Percentiles rank a stretch among this genome's conserved stretches.
These are phyloP conservation scores for Didymosphaeria variabile DNA, from an alignment of 2,329 filamentous ascomycete genomes.

Conservation along the genomic window DNA sequence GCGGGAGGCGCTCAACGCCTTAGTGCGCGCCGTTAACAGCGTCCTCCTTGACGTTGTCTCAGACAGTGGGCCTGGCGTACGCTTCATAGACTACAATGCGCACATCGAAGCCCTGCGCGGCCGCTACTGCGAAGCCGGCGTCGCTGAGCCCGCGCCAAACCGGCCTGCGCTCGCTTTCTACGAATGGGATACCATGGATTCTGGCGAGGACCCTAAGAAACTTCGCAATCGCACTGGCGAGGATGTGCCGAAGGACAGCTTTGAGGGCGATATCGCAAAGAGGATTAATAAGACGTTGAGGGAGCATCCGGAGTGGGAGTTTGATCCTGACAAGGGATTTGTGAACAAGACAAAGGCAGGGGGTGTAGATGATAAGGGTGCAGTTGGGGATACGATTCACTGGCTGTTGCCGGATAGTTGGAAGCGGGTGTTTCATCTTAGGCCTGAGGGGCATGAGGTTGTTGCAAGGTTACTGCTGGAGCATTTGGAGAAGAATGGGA, in stretches of 20 bases:
- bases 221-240: conserved; percentile 31
- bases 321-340: conserved; percentile 35
- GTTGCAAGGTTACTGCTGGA: conserved; percentile 34
- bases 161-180: conserved; percentile 38
- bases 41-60: conserved; percentile 28
- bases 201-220: conserved; percentile 30
- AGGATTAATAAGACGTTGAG: conserved; percentile 34
- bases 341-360: conserved; percentile 28
- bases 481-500: conserved; percentile 22
- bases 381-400: conserved; percentile 34
- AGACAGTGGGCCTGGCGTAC: conserved; percentile 27
- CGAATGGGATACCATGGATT: conserved; percentile 44
- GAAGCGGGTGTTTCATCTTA: conserved; percentile 43
- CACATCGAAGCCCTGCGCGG: conserved; percentile 25
- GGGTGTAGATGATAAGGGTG: conserved; percentile 17
- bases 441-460: conserved; percentile 35
- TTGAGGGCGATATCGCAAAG: conserved; percentile 36
- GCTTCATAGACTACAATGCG: conserved; percentile 38
- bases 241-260: conserved; percentile 34
- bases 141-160: conserved; percentile 39
- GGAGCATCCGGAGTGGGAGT: conserved; percentile 39
- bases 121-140: conserved; percentile 39
- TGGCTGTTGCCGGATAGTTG: conserved; percentile 44
- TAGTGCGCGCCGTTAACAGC: conserved; percentile 37
- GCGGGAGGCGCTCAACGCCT: conserved; percentile 35